Evolutionary conservation across 805 yeast genomes (phyloP), one percentile per base, ranked within the genome.

Genomic region (Starmera caribaea): DNA sequence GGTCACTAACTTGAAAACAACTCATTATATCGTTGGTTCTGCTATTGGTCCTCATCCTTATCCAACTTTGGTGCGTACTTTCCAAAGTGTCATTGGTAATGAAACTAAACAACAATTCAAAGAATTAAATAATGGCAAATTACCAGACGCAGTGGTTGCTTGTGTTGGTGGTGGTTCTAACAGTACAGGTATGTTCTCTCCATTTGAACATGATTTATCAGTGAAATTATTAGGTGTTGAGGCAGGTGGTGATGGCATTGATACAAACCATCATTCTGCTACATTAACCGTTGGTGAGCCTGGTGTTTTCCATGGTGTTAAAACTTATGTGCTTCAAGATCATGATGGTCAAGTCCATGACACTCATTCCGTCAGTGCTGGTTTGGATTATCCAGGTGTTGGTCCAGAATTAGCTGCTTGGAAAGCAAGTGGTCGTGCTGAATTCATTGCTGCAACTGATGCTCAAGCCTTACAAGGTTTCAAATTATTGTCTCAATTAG

Each of bases 101-200:
- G 99, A 92, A 68, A 85, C 96, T 35, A 88, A 85, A 63, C 81
- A 84, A 61, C 96, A 92, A 66, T 89, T 89, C 66, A 77, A 74
- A 48, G 77, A 74, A 48, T 66, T 81, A 50, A 87, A 85, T 61
- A 66, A 76, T 45, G 95, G 95, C 32, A 80, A 76, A 53, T 71
- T 92, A 47, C 98, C 98, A 36, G 85, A 92, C 55, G 87, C 89
- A 15, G 78, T 92, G 33, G 96, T 92, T 45, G 99, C 99, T 2
- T 92, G 99, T 72, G 98, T 92, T 38, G 99, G 99, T 55, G 99
- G 99, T 56, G 99, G 99, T 41, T 87, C 96, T 15, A 92, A 92
- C 72, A 81, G 96, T 38, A 78, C 94, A 28, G 99, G 99, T 61
- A 78, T 90, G 75, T 92, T 92, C 63, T 79, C 87, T 16, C 97